These are phyloP conservation scores for Atalantia buxifolia DNA, from an alignment of 345 rosid genomes.

Conservation along the genomic window DNA sequence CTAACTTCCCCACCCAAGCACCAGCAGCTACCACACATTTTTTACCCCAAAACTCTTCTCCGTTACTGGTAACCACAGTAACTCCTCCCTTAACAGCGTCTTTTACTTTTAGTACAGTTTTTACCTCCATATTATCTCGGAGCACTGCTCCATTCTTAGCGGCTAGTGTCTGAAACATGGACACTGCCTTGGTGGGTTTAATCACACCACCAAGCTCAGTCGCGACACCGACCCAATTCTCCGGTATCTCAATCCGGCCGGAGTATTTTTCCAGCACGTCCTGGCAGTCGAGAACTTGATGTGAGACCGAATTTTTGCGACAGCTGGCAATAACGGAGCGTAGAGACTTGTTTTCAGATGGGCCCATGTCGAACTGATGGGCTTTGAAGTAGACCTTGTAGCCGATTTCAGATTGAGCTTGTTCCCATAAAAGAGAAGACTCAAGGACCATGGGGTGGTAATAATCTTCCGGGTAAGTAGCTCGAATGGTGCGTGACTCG, in stretches of 20 bases:
- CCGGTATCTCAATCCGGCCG: constrained; percentile 55
- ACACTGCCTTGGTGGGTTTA: constrained; percentile 89
- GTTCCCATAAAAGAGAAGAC: constrained; percentile 53
- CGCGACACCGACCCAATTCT: constrained; percentile 65
- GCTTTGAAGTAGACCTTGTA: constrained; percentile 68
- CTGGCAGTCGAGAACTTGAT: constrained; percentile 30
- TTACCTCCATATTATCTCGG: constrained; percentile 61
- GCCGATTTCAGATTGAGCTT: constrained; percentile 69
- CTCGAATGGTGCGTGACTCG: constrained; percentile 83
- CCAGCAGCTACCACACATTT: constrained; percentile 80
- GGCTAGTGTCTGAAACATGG: constrained; percentile 79
- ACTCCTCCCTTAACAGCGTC: constrained; percentile 43
- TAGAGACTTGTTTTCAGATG: constrained; percentile 41
- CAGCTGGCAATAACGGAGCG: constrained; percentile 46
- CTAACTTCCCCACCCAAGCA: constrained; percentile 71
- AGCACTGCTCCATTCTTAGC: constrained; percentile 51
- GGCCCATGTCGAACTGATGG: constrained; percentile 69
- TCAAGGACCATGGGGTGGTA: constrained; percentile 59
- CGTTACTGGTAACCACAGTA: constrained; percentile 28
- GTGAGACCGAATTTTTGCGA: constrained; percentile 31
- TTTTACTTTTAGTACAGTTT: constrained; percentile 35
- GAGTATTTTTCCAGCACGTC: constrained; percentile 42
- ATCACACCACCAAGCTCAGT: constrained; percentile 71
- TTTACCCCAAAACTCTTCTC: constrained; percentile 47
- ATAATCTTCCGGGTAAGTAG: constrained; percentile 73